Evolutionary conservation across 2,329 filamentous ascomycete species (phyloP), one percentile per base, ranked within the genome.

Genomic region (Elsinoe necatrix): DNA sequence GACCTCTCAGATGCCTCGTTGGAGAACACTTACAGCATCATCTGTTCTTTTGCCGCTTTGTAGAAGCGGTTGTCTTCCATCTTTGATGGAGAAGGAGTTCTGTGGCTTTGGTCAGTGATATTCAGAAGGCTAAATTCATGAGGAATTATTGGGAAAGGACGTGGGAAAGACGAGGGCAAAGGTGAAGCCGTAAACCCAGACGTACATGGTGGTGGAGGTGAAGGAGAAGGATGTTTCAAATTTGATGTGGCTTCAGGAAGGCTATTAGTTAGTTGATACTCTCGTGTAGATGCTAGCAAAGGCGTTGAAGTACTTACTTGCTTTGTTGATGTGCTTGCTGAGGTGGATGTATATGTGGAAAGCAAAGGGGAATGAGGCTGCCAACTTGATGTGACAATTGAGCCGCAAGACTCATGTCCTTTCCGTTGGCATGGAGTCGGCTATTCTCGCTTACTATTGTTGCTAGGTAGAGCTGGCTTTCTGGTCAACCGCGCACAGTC

Each of bases 361-460:
- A 18, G 41, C 16, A 9, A 25, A 9, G 5, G 34, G 34, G 14
- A 9, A 25, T 21, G 41, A 23, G 20, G 4, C 18, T 37, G 34
- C 34, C 9, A 37, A 12, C 14, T 12, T 20, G 23, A 25, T 11
- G 41, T 20, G 16, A 14, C n/a, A 14, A 23, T 45, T 45, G 41
- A 25, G 41, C 41, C 20, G 41, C 41, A 45, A n/a, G 20, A 25
- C 20, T 25, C 23, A 45, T 23, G 18, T 9, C 9, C 23, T 14
- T 23, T 23, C n/a, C 20, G 27, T 34, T 31, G 45, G 12, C 45
- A 50, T 50, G 34, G 45, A 27, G 27, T 25, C 45, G 25, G 45
- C 16, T 25, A 50, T 50, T 34, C 23, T 25, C 12, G 45, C 45
- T 50, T 50, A 7, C 27, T 34, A 50, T 50, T 50, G 45, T 31